Percentiles rank a stretch among this genome's conserved stretches.
phyloP scores from a whole-genome alignment of 768 basidiomycete genomes.

The Hericium erinaceus region DNA sequence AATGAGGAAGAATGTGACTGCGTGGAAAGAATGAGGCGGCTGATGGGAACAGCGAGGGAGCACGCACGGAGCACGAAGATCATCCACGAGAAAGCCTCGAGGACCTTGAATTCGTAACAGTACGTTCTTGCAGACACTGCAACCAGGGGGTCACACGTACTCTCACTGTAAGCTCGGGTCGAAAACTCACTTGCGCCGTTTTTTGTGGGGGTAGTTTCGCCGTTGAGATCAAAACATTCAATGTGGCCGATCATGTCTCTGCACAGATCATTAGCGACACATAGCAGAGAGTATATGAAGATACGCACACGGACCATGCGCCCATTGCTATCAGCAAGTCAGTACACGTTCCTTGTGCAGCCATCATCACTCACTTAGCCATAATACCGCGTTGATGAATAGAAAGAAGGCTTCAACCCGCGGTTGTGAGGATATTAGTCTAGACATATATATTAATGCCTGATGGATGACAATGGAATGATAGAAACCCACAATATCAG shows the following conservation, averaged over 20 bases:
- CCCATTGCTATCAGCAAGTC: constrained; percentile 7
- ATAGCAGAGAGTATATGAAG: neutral
- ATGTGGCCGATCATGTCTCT: constrained; percentile 9
- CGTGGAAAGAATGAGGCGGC: too few relatives aligned
- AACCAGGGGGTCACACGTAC: neutral
- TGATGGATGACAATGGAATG: neutral
- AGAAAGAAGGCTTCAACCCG: constrained; percentile 8
- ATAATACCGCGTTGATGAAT: constrained; percentile 11
- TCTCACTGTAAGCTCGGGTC: neutral
- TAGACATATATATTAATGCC: neutral
- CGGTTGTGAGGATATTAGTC: constrained; percentile 9
- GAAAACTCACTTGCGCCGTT: constrained; percentile 8
- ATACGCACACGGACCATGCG: constrained; percentile 11
- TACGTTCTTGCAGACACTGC: constrained; percentile 14
- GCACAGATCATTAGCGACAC: neutral
- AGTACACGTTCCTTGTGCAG: neutral
- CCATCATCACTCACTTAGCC: constrained; percentile 9
- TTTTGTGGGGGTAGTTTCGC: constrained; percentile 5
- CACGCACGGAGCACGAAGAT: constrained; percentile 1
- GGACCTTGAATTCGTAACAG: constrained; percentile 13
- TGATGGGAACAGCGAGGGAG: neutral
- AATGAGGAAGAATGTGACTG: constrained; percentile 13
- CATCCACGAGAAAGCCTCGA: constrained; percentile 14
- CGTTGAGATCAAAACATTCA: constrained; percentile 10
- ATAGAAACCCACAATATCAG: constrained; percentile 6